Conservation (phyloP, 2,329 filamentous ascomycete genomes). For the Aurifilum marmelostoma region DNA sequence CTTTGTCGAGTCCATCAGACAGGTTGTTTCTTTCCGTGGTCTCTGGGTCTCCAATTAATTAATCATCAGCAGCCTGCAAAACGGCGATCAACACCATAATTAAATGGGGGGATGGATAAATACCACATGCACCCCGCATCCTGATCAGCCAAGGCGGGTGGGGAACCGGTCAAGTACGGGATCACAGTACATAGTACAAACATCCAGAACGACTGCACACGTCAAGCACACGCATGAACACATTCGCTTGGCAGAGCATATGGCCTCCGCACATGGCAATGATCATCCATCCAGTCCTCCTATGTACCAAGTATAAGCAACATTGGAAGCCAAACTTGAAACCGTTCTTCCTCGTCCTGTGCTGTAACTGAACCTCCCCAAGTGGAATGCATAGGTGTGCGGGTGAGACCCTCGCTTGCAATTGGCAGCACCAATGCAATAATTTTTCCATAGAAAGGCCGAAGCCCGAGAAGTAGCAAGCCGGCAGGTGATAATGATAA, state of each 20-base stretch:
- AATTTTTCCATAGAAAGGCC: neutral
- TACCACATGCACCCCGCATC: slow-evolving; percentile 4
- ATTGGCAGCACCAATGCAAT: neutral
- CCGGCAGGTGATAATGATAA: neutral
- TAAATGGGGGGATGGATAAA: neutral
- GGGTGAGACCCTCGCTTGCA: neutral
- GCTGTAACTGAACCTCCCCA: too few species aligned
- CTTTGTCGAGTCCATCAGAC: neutral
- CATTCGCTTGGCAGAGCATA: neutral
- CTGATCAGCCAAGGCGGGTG: neutral
- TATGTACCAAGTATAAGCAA: too few species aligned
- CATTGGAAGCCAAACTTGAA: too few species aligned
- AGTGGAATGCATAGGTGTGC: neutral
- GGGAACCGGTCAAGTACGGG: slow-evolving; percentile 5
- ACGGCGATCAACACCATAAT: neutral
- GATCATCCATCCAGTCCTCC: too few species aligned
- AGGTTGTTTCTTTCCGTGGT: neutral
- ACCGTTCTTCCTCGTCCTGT: too few species aligned
- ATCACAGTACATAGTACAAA: neutral
- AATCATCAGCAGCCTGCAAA: neutral
- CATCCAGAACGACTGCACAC: neutral
- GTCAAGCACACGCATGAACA: neutral
- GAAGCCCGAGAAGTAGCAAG: neutral
- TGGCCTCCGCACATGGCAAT: neutral
- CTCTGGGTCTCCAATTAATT: neutral